These are phyloP conservation scores for Globisporangium recalcitrans DNA, from an alignment of 352 stramenopile species.

Conservation along the genomic window DNA sequence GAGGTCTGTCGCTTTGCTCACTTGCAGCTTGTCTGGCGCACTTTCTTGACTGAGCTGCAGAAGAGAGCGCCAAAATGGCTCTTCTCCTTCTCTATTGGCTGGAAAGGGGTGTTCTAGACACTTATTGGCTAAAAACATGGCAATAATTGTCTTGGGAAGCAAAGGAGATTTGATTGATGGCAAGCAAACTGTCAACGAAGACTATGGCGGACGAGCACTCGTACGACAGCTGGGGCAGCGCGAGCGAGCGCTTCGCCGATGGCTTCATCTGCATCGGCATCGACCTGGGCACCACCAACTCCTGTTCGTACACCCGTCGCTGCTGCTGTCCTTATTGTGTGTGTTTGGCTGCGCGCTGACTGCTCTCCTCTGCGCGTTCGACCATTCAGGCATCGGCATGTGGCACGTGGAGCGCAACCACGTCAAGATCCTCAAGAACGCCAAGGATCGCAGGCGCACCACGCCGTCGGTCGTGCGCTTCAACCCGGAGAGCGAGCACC, in stretches of 20 bases:
- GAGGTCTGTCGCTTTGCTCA: background rate
- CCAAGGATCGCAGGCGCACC: constrained; percentile 49
- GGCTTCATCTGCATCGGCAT: constrained; percentile 94
- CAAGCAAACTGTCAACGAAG: background rate
- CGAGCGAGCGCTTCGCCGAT: constrained; percentile 61
- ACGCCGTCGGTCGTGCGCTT: constrained; percentile 82
- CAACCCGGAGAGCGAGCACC: constrained; percentile 33
- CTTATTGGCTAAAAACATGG: constrained; percentile 10
- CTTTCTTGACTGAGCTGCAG: background rate
- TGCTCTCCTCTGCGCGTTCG: background rate
- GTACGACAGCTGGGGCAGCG: constrained; percentile 80
- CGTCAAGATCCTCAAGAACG: constrained; percentile 85
- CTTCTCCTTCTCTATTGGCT: background rate
- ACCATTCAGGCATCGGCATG: constrained; percentile 53
- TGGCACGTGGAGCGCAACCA: constrained; percentile 75
- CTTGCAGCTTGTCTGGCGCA: background rate
- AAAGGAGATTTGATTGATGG: background rate
- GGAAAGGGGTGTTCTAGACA: no score
- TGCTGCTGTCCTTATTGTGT: background rate
- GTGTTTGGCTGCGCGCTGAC: background rate
- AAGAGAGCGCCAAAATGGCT: constrained; percentile 5
- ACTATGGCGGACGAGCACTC: constrained; percentile 25
- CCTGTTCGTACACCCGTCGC: constrained; percentile 59
- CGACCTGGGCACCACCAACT: constrained; percentile 99
- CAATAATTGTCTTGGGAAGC: background rate